These are phyloP conservation scores for Yamadazyma songkhlaensis DNA, from an alignment of 1,139 yeast genomes.

Conservation along the genomic window DNA sequence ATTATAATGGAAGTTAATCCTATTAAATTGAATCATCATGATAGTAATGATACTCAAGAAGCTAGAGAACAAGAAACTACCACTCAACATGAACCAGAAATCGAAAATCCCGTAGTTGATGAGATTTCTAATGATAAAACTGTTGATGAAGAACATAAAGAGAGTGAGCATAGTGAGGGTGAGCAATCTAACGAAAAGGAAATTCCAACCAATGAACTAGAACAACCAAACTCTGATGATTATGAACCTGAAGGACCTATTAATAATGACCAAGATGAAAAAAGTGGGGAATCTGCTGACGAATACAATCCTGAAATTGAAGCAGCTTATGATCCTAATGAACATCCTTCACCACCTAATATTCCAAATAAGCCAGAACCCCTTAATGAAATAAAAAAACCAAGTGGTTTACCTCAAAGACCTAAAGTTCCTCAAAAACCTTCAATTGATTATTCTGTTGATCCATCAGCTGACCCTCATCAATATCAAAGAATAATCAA, in stretches of 20 bases:
- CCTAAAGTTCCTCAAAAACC: conserved; percentile 20
- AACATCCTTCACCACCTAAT: background rate
- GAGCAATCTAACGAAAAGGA: background rate
- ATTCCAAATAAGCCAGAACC: background rate
- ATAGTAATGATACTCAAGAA: background rate
- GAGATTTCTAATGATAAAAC: background rate
- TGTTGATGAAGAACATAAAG: background rate
- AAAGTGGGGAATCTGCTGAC: background rate
- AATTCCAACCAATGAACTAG: too few relatives aligned
- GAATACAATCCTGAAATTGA: conserved; percentile 6
- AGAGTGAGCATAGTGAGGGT: background rate
- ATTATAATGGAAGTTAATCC: conserved; percentile 7
- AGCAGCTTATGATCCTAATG: conserved; percentile 6
- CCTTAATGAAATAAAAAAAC: background rate
- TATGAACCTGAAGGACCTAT: conserved; percentile 2
- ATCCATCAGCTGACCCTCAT: conserved; percentile 8
- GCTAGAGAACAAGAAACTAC: background rate
- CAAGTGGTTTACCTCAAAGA: conserved; percentile 8
- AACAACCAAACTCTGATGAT: conserved; percentile 1
- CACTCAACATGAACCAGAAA: background rate
- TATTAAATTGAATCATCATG: conserved; percentile 1
- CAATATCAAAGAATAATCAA: conserved; percentile 16
- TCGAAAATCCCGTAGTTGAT: background rate
- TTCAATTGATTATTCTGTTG: conserved; percentile 14
- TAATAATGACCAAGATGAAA: background rate